Base-by-base conservation (phyloP, 805 yeast species). In the Saturnispora bothae region DNA sequence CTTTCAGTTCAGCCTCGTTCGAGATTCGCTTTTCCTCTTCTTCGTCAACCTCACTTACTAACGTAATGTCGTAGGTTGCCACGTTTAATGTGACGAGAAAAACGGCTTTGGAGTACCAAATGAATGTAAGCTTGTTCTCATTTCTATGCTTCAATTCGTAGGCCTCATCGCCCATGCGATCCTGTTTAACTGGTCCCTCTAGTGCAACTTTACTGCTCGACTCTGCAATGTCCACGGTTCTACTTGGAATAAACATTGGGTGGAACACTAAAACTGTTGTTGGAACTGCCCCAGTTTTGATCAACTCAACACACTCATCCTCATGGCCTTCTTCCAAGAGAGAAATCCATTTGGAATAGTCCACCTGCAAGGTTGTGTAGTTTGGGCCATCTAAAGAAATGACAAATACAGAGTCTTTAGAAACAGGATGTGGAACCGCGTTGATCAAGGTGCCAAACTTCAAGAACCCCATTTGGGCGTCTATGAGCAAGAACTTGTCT, bases 281-380 rank as follows among this genome's bases (percentile, higher is more conserved):
- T 15, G 55, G 56, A 21, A 57, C 42, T 4, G 18, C 35, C 12
- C 32, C 30, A 12, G 12, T 12, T 18, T 48, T 28, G 18, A 41
- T 36, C 14, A 50, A 15, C 17, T 45, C 31, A 8, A 29, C 22
- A 26, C 56, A 51, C 4, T 34, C 40, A 1, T 36, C 35, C 8
- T 50, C 35, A 33, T 50, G 47, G 14, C 48, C 52, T 5, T 45
- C 36, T 13, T 26, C 28, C 15, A 59, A 37, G 2, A 39, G 23
- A 5, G 36, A 17, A 34, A 49, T 46, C 64, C 63, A 59, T 19
- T 38, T 23, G 1, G 53, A 42, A 29, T 50, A 54, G 42, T 59
- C 61, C 15, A 57, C 33, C 22, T 45, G 50, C 5, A 59, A 28
- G 6, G 59, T 19, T 10, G 26, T 27, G 17, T 20, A 38, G 2